Conservation (phyloP, 2,329 filamentous ascomycete species). For the Incumbomyces delicatus region DNA sequence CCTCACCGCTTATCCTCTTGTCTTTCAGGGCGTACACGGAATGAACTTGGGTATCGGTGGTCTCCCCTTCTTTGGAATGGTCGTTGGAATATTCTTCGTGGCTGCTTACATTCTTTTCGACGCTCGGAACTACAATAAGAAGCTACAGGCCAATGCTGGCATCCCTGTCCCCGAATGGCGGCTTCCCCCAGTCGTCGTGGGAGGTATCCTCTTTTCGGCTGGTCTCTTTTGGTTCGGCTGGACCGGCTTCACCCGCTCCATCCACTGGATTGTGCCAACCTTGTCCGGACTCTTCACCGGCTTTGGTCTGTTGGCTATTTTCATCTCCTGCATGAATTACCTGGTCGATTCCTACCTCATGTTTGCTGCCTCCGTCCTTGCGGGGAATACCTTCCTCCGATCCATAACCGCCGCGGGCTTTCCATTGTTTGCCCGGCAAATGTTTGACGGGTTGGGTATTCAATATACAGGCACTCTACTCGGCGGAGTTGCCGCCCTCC, state of each 20-base stretch:
- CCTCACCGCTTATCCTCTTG: conserved; percentile 27
- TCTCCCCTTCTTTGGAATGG: conserved; percentile 77
- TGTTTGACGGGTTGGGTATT: conserved; percentile 45
- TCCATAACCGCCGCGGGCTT: conserved; percentile 33
- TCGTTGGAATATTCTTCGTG: conserved; percentile 60
- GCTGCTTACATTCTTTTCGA: conserved; percentile 53
- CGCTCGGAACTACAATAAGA: conserved; percentile 59
- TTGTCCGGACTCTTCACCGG: conserved; percentile 44
- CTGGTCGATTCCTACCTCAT: conserved; percentile 51
- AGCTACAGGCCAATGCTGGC: conserved; percentile 56
- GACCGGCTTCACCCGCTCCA: conserved; percentile 45
- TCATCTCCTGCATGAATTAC: conserved; percentile 49
- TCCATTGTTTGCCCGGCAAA: conserved; percentile 46
- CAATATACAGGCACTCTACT: conserved; percentile 30
- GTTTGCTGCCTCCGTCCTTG: conserved; percentile 42
- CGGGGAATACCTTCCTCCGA: conserved; percentile 42
- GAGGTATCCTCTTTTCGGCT: conserved; percentile 43
- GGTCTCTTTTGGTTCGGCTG: conserved; percentile 73
- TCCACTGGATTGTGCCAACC: conserved; percentile 34
- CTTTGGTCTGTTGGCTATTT: conserved; percentile 49
- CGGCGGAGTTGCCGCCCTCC: conserved; percentile 26
- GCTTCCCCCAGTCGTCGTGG: conserved; percentile 44
- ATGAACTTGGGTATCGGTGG: conserved; percentile 62
- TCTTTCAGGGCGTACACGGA: conserved; percentile 48
- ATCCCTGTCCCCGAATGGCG: conserved; percentile 50